Base-by-base conservation (phyloP, 75 land plant genomes). In the Pinus taeda region DNA sequence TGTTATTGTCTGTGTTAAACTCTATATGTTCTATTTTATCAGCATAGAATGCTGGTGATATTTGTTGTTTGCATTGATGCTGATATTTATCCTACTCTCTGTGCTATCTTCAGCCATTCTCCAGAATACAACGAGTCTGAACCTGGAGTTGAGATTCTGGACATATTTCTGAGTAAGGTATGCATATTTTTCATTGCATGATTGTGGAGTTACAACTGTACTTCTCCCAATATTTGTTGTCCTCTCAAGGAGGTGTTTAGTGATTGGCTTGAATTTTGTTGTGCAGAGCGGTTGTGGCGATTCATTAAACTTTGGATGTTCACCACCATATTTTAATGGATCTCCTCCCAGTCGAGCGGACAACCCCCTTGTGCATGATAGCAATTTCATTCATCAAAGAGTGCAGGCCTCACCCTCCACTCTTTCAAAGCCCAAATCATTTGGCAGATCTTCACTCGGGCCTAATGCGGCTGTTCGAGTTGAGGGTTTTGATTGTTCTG, bases 321-420 rank as follows among this genome's bases (percentile, higher is more conserved):
- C 88, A 15, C 88, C 88, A 22, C 88, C 88, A 18, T 87, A 85
- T 37, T 87, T 87, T 65, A 71, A 77, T 77, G 88, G 88, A 15
- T 87, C 88, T 53, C 88, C 88, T 7, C 88, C 88, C 6, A 81
- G 78, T 26, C 88, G 88, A 7, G 67, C 88, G n/a, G 88, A 83
- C 39, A 87, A 87, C 59, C 88, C 88, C 36, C 78, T 87, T 29
- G 81, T 87, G 45, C 87, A 86, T 58, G 88, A 87, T 78, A 80
- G 75, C 59, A 72, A 85, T 74, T 86, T 86, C 73, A 60, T 75
- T 22, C 87, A 84, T 57, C 88, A 80, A 81, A 73, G 59, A 73
- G 59, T 53, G 14, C 74, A 56, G 33, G 49, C 74, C n/a, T 71
- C 82, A 9, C 83, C 78, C 14, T 72, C 77, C 14, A 66, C 76